Evolutionary conservation across 495 filamentous ascomycete genomes (phyloP), one percentile per base, ranked within the genome.

Genomic region (Rusavskia elegans): DNA sequence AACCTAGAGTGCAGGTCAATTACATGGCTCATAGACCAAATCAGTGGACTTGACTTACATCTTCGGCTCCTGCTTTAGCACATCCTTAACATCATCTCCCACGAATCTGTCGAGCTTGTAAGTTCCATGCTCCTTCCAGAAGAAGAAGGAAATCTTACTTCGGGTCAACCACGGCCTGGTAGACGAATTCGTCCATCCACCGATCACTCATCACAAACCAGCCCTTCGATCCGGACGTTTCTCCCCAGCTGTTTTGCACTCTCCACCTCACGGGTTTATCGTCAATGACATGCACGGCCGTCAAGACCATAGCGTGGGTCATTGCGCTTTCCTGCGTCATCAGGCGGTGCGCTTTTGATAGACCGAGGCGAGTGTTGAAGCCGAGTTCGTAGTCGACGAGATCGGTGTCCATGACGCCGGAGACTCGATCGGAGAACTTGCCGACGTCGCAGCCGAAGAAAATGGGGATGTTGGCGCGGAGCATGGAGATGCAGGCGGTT

Each of bases 271-370:
- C 76, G 2, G 80, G 69, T 59, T 76, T 71, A 0, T 76, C 79
- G 36, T 78, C 71, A 50, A 81, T 74, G 9, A 93, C 55, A 63
- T 93, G 85, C 45, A 93, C 87, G 0, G 75, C 88, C 3, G 85
- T 93, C 44, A 95, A 66, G 2, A 92, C 85, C 87, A 95, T 95
- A 0, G 87, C 87, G 60, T 92, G 87, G 8, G 86, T 94, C 87
- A 94, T 90, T 6, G 71, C 68, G 20, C 74, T 79, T 67, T 92
- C 87, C 5, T 83, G 80, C 0, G 79, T 82, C 54, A 74, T 65
- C 14, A 93, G 67, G 0, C 86, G 64, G 48, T 84, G 73, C 2
- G 81, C 80, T 69, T 93, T 95, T 59, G 70, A 75, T 72, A 89
- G 71, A 1, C 78, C 78, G 23, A 92, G 68, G 10, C 64, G 66